Evolutionary conservation across 148 eudicot species (phyloP).

Genomic region (Dysphania ambrosioides): DNA sequence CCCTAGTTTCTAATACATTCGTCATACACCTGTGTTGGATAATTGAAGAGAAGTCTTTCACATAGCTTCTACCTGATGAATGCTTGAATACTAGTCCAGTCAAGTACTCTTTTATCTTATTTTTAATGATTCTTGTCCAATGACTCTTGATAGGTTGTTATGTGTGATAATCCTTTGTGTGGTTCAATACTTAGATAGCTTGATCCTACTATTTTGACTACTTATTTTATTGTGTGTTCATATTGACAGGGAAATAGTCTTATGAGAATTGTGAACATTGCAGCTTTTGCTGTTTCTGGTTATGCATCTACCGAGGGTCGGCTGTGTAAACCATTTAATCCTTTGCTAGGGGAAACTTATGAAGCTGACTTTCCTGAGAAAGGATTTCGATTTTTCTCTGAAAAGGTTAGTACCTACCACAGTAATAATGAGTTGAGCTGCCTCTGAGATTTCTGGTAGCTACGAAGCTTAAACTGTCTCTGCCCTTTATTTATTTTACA

Average conservation of each 20-base stretch:
- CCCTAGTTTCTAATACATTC: not conserved
- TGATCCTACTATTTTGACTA: not conserved
- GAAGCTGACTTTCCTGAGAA: constrained; percentile 97
- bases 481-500: not conserved
- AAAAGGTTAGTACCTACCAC: constrained; percentile 50
- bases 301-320: constrained; percentile 96
- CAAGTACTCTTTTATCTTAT: too few relatives aligned
- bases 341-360: constrained; percentile 93
- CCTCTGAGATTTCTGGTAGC: not conserved
- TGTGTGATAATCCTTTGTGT: too few relatives aligned
- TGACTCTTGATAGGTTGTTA: too few relatives aligned
- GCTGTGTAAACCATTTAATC: constrained; percentile 93
- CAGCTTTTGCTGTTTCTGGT: constrained; percentile 96
- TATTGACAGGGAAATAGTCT: constrained; percentile 81
- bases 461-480: not conserved
- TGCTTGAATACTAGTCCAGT: not conserved
- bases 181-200: not conserved
- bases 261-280: constrained; percentile 77
- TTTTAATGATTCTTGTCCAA: too few relatives aligned
- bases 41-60: not conserved
- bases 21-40: not conserved
- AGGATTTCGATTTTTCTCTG: constrained; percentile 89
- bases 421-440: too few relatives aligned
- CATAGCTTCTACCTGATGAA: not conserved
- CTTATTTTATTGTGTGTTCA: constrained; percentile 2